Percentiles rank a stretch among this genome's conserved stretches.
Conservation (phyloP, 345 rosid species). For the Eucalyptus coolabah region DNA sequence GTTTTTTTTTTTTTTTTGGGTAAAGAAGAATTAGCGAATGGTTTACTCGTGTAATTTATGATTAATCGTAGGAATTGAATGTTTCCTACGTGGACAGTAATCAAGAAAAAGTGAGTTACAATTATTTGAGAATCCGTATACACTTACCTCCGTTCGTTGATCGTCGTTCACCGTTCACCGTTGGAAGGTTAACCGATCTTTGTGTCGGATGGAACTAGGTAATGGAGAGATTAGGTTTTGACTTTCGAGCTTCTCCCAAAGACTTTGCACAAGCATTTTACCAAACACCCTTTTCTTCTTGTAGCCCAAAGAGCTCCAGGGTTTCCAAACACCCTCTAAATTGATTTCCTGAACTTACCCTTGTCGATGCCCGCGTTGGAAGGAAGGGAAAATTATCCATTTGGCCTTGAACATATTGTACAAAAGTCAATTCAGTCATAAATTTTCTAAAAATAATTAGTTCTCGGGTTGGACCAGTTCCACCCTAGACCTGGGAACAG, state of each 20-base stretch:
- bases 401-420: rapidly evolving
- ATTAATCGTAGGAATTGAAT: neutral
- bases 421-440: rapidly evolving
- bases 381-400: neutral
- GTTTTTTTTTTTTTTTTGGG: no score
- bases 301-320: neutral
- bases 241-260: neutral
- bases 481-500: neutral
- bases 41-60: neutral
- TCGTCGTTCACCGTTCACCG: neutral
- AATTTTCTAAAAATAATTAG: neutral
- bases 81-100: neutral
- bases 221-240: neutral
- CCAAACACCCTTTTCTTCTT: neutral
- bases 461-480: rapidly evolving
- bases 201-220: neutral
- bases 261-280: neutral
- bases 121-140: neutral
- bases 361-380: neutral
- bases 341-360: neutral
- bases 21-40: neutral
- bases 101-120: neutral
- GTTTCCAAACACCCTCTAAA: neutral
- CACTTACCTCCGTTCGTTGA: neutral
- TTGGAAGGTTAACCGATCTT: neutral